Percentiles rank a stretch among this genome's conserved stretches.
Conservation (phyloP, 2,329 filamentous ascomycete genomes). For the Penicillium nordicum region DNA sequence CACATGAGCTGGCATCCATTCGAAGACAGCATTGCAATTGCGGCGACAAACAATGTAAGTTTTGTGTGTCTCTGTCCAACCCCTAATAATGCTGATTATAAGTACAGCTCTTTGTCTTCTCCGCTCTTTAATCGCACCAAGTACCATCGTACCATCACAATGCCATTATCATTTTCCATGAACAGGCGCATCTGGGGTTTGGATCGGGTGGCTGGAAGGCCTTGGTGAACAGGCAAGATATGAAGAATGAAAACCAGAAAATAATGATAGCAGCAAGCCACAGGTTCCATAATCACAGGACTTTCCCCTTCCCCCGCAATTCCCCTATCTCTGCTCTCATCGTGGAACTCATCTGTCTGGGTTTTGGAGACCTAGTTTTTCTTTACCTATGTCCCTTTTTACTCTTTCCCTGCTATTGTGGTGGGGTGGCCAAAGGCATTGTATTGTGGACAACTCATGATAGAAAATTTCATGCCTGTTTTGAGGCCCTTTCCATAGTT, state of each 20-base stretch:
- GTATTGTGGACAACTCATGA: conserved; percentile 26
- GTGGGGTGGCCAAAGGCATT: conserved; percentile 26
- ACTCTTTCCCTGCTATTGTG: conserved; percentile 11
- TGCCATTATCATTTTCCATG: conserved; percentile 22
- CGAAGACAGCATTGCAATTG: conserved; percentile 98
- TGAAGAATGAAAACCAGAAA: conserved; percentile 21
- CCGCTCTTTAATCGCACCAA: conserved; percentile 56
- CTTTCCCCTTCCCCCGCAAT: conserved; percentile 12
- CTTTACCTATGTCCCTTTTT: conserved; percentile 7
- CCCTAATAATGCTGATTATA: conserved; percentile 14
- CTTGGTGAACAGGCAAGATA: conserved; percentile 15
- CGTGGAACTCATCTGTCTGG: conserved; percentile 3
- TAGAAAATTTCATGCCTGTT: conserved; percentile 32
- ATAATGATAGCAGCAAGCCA: conserved; percentile 22
- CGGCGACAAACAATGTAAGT: conserved; percentile 98
- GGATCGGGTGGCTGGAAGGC: conserved; percentile 18
- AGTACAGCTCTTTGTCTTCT: conserved; percentile 70
- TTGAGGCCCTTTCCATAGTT: conserved; percentile 13
- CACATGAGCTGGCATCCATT: conserved; percentile 99
- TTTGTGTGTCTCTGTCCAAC: background rate
- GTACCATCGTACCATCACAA: conserved; percentile 8
- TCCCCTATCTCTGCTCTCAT: conserved; percentile 7
- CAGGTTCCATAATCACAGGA: conserved; percentile 25
- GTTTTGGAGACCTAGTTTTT: conserved; percentile 9
- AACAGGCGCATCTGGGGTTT: conserved; percentile 24